Evolutionary conservation across 2,329 filamentous ascomycete genomes (phyloP).

Genomic region (Tolypocladium guangdongense): DNA sequence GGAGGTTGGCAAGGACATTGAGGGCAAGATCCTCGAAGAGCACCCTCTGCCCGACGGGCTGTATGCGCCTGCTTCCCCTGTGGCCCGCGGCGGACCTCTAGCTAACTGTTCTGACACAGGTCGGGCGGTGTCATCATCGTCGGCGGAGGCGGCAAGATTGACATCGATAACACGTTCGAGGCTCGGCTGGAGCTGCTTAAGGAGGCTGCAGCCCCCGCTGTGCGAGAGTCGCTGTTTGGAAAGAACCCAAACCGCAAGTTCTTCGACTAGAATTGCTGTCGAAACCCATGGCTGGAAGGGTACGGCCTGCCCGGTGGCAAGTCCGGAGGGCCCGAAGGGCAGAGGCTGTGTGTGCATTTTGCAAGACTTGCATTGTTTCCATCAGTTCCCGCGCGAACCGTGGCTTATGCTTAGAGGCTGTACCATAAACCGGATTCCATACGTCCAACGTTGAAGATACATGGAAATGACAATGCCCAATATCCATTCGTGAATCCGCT

Average conservation of each 20-base stretch:
- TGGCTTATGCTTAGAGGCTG: conserved; percentile 22
- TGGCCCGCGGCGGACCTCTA: conserved; percentile 6
- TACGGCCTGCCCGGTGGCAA: neutral
- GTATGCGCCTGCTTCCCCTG: conserved; percentile 44
- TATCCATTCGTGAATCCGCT: neutral
- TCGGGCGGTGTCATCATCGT: conserved; percentile 74
- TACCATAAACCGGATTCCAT: conserved; percentile 12
- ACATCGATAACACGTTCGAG: conserved; percentile 97
- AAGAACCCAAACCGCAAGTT: conserved; percentile 95
- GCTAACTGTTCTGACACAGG: conserved; percentile 33
- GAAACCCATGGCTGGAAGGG: neutral
- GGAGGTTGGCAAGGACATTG: conserved; percentile 57
- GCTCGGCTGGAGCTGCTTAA: conserved; percentile 79
- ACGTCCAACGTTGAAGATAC: neutral
- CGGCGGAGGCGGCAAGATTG: conserved; percentile 82
- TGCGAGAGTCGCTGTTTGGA: conserved; percentile 81
- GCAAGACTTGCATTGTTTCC: conserved; percentile 13
- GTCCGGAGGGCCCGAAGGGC: neutral
- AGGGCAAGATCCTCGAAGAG: conserved; percentile 64
- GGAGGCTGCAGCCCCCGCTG: conserved; percentile 70
- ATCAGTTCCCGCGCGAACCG: conserved; percentile 11
- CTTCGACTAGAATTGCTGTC: conserved; percentile 57
- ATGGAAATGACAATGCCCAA: neutral
- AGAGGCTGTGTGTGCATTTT: conserved; percentile 5
- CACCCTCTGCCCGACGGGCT: conserved; percentile 69